Conservation (phyloP, 1,284 basidiomycete genomes). For the Phylloboletellus chloephorus region DNA sequence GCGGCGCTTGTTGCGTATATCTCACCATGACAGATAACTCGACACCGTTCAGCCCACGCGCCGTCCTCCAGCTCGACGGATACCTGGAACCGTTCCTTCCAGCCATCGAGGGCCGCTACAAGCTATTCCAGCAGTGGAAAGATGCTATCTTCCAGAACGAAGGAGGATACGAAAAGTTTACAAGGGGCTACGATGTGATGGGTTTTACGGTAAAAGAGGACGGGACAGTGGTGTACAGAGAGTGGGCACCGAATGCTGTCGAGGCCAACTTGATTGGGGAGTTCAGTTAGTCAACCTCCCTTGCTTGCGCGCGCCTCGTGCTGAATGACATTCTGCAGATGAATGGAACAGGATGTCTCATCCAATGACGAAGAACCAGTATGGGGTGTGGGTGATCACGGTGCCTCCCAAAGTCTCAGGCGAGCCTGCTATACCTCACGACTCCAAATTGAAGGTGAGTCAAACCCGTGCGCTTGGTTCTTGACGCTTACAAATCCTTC, state of each 20-base stretch:
- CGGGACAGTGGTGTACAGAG: constrained; percentile 78
- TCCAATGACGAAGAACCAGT: constrained; percentile 82
- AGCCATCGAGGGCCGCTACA: constrained; percentile 69
- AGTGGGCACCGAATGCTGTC: constrained; percentile 92
- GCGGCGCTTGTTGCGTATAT: constrained; percentile 10
- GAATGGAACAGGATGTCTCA: constrained; percentile 82
- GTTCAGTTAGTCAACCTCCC: constrained; percentile 69
- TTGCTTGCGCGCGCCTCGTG: background rate
- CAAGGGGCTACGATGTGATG: constrained; percentile 81
- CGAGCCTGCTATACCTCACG: constrained; percentile 83
- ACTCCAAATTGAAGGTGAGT: constrained; percentile 85
- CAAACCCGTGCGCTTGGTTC: background rate
- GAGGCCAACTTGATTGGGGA: constrained; percentile 89
- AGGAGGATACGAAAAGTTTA: constrained; percentile 87
- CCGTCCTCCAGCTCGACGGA: constrained; percentile 57
- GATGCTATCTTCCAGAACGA: constrained; percentile 69
- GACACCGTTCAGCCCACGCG: constrained; percentile 48
- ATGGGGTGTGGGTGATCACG: constrained; percentile 88
- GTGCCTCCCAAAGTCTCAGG: constrained; percentile 70
- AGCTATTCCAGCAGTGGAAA: constrained; percentile 70
- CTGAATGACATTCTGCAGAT: constrained; percentile 49
- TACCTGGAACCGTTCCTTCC: constrained; percentile 75
- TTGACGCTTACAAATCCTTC: background rate
- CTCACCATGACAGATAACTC: constrained; percentile 29
- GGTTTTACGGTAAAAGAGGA: constrained; percentile 74